Percentiles rank a stretch among this genome's conserved stretches.
Evolutionary conservation across 805 yeast species (phyloP).

Genomic region (Yamadazyma olivae): DNA sequence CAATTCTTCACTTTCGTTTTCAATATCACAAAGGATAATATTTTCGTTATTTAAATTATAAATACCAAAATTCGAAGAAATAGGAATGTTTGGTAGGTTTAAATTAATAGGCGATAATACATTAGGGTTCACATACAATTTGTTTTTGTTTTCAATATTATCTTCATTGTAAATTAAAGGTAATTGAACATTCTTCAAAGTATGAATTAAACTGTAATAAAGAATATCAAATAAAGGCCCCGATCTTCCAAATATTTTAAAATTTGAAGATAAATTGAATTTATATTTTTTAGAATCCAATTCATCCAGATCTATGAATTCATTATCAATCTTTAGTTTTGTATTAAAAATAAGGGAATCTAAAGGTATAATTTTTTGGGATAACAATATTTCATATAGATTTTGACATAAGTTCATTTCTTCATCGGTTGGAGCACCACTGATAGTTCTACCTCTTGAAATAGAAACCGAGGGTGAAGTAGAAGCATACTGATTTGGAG

Average conservation of each 20-base stretch:
- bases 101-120: slow-evolving; percentile 6
- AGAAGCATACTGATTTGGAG: slow-evolving; percentile 21
- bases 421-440: slow-evolving; percentile 84
- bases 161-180: slow-evolving; percentile 54
- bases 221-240: slow-evolving; percentile 81
- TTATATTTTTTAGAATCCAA: slow-evolving; percentile 17
- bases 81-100: slow-evolving; percentile 1
- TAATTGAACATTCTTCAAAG: slow-evolving; percentile 55
- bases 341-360: slow-evolving; percentile 26
- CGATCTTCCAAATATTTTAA: slow-evolving; percentile 72
- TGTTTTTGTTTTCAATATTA: slow-evolving; percentile 2
- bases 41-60: slow-evolving; percentile 10
- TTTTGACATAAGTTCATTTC: slow-evolving; percentile 74
- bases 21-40: slow-evolving; percentile 12
- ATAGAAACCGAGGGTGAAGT: slow-evolving; percentile 76
- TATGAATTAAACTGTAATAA: slow-evolving; percentile 64
- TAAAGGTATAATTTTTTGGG: slow-evolving; percentile 49
- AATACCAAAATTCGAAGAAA: slow-evolving; percentile 14
- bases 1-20: slow-evolving; percentile 14
- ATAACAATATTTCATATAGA: slow-evolving; percentile 56
- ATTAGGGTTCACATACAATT: slow-evolving; percentile 6
- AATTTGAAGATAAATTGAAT: slow-evolving; percentile 63
- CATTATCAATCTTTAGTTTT: slow-evolving; percentile 14
- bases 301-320: slow-evolving; percentile 7
- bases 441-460: slow-evolving; percentile 68